A percentile compares a stretch with the other conserved stretches of the same genome.
phyloP scores from a whole-genome alignment of 2,329 filamentous ascomycete genomes.

The Talaromyces sp. region DNA sequence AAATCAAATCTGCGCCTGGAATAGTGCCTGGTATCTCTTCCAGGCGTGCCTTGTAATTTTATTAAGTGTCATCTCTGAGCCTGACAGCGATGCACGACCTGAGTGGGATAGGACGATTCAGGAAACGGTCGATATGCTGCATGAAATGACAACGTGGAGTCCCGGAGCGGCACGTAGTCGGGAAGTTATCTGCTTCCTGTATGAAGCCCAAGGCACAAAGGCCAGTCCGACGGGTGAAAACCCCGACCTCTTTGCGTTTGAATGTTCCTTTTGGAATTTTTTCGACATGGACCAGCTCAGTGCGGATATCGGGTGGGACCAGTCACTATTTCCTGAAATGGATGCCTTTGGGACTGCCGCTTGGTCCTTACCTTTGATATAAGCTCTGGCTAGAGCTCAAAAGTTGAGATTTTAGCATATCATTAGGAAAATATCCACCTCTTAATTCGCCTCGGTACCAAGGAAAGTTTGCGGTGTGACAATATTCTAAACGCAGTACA shows the following conservation, averaged over 20 bases:
- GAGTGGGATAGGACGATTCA: background rate
- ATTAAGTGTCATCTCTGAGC: conserved; percentile 6
- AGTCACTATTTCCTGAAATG: background rate
- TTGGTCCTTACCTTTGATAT: background rate
- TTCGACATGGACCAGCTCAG: background rate
- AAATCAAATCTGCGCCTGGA: conserved; percentile 15
- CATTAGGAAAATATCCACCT: no score
- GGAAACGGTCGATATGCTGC: background rate
- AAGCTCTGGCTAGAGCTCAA: background rate
- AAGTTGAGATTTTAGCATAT: no score
- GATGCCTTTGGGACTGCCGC: background rate
- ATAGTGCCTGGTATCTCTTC: conserved; percentile 16
- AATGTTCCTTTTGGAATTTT: background rate
- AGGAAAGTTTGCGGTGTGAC: conserved; percentile 17
- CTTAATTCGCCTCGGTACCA: conserved; percentile 13
- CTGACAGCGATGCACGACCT: background rate
- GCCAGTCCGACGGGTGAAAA: background rate
- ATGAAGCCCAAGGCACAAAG: background rate
- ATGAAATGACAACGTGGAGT: background rate
- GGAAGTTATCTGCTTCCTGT: background rate
- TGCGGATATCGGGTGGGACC: background rate
- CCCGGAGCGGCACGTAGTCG: background rate
- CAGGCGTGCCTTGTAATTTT: conserved; percentile 17
- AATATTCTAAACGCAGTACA: conserved; percentile 19
- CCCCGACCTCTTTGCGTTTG: background rate